Evolutionary conservation across 192 early-diverging fungal genomes (phyloP).

Genomic region (Chytriomyces confervae): DNA sequence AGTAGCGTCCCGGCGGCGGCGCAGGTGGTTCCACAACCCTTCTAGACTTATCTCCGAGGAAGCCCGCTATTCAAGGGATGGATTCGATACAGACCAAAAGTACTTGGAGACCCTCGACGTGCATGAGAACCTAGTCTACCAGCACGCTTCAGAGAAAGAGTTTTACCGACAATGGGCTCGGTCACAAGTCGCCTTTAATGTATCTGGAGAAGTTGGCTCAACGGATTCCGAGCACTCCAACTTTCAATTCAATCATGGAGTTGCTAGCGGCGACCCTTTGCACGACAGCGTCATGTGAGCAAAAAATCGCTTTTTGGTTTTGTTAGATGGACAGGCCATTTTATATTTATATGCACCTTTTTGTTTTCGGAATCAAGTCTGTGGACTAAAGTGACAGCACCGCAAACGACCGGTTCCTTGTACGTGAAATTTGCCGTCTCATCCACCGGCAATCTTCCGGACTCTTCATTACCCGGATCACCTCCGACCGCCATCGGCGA

Average conservation of each 20-base stretch:
- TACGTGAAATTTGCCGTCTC: constrained; percentile 35
- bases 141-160: constrained; percentile 13
- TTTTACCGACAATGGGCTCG: background rate
- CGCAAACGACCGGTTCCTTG: background rate
- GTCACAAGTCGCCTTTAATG: background rate
- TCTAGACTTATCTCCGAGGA: background rate
- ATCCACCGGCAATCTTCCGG: constrained; percentile 12
- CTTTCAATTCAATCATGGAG: constrained; percentile 37
- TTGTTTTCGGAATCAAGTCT: constrained; percentile 15
- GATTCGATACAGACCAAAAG: background rate
- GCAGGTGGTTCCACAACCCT: too few species aligned
- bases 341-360: too few species aligned
- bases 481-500: constrained; percentile 21
- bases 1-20: background rate
- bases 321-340: background rate
- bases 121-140: constrained; percentile 27
- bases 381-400: constrained; percentile 49
- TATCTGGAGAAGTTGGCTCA: background rate
- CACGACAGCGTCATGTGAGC: constrained; percentile 42
- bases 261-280: constrained; percentile 47
- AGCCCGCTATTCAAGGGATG: background rate
- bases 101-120: constrained; percentile 12
- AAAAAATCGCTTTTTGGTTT: background rate
- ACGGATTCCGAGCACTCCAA: background rate
- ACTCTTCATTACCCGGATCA: constrained; percentile 5